phyloP scores from a whole-genome alignment of 257 asterid genomes.

The Ballota nigra region DNA sequence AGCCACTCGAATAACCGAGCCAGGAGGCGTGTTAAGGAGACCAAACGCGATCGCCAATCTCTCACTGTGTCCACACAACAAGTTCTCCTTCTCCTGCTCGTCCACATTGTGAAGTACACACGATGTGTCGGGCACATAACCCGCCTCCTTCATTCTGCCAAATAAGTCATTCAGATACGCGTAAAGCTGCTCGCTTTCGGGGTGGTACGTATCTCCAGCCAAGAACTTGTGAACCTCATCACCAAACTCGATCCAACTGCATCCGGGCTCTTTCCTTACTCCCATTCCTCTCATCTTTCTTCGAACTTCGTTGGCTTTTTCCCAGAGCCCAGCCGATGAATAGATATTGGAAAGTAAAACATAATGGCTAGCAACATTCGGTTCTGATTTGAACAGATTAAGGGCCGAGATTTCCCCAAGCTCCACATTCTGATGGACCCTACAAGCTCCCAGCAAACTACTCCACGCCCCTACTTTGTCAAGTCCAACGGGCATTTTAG shows the following conservation, averaged over 20 bases:
- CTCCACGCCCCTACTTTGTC: slow-evolving; percentile 78
- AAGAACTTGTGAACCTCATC: slow-evolving; percentile 70
- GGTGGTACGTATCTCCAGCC: slow-evolving; percentile 72
- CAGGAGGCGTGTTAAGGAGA: slow-evolving; percentile 64
- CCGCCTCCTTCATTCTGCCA: slow-evolving; percentile 61
- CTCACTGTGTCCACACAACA: slow-evolving; percentile 86
- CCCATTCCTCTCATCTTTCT: slow-evolving; percentile 63
- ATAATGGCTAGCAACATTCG: slow-evolving; percentile 79
- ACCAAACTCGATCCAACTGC: slow-evolving; percentile 78
- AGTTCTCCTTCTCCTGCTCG: slow-evolving; percentile 70
- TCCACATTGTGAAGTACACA: slow-evolving; percentile 84
- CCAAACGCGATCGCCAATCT: slow-evolving; percentile 85
- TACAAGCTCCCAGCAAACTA: slow-evolving; percentile 78
- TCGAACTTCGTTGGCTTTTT: slow-evolving; percentile 58
- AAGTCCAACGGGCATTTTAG: slow-evolving; percentile 44
- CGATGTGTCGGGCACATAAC: slow-evolving; percentile 79
- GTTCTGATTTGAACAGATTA: slow-evolving; percentile 62
- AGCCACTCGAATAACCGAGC: slow-evolving; percentile 63
- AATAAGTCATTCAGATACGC: slow-evolving; percentile 42
- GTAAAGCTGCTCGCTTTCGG: slow-evolving; percentile 59
- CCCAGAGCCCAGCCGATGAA: slow-evolving; percentile 76
- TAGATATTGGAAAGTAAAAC: slow-evolving; percentile 76
- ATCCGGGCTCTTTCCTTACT: slow-evolving; percentile 78
- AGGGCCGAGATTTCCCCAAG: slow-evolving; percentile 72
- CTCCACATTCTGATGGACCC: slow-evolving; percentile 61